Conservation (phyloP, 2,329 filamentous ascomycete genomes). For the Neonectria neomacrospora region DNA sequence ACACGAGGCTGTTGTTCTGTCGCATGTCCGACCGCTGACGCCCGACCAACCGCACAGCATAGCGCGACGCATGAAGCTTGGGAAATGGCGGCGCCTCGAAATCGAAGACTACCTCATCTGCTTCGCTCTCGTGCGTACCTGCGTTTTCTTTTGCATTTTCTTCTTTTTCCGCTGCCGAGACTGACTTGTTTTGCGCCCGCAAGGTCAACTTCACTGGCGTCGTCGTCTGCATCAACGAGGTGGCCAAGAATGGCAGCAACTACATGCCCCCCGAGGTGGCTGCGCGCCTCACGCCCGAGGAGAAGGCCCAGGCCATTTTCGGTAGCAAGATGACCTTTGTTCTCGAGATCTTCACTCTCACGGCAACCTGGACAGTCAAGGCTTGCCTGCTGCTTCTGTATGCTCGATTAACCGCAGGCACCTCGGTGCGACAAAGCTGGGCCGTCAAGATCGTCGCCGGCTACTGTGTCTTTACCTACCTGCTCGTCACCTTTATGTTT, state of each 20-base stretch:
- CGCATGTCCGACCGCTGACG: not conserved
- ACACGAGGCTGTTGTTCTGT: not conserved
- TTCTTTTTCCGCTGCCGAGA: not conserved
- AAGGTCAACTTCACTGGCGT: constrained; percentile 54
- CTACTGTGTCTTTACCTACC: constrained; percentile 58
- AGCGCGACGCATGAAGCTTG: constrained; percentile 52
- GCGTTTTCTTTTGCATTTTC: not conserved
- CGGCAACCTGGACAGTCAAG: constrained; percentile 64
- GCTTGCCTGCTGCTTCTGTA: constrained; percentile 64
- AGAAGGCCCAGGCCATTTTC: constrained; percentile 55
- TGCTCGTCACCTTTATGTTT: constrained; percentile 62
- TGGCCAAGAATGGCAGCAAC: constrained; percentile 57
- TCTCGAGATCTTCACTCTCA: constrained; percentile 63
- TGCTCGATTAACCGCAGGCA: constrained; percentile 58
- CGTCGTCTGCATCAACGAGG: constrained; percentile 55
- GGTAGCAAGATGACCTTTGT: constrained; percentile 67
- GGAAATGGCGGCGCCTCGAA: constrained; percentile 60
- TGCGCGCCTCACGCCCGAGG: constrained; percentile 56
- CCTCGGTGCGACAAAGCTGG: constrained; percentile 47
- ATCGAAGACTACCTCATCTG: constrained; percentile 69
- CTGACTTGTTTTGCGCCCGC: constrained; percentile 18
- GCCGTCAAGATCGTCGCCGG: constrained; percentile 55
- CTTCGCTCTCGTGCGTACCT: constrained; percentile 54
- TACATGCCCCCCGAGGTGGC: constrained; percentile 52
- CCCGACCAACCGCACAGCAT: constrained; percentile 23